Base-by-base conservation (phyloP, 345 rosid species). In the Syzygium jambos region DNA sequence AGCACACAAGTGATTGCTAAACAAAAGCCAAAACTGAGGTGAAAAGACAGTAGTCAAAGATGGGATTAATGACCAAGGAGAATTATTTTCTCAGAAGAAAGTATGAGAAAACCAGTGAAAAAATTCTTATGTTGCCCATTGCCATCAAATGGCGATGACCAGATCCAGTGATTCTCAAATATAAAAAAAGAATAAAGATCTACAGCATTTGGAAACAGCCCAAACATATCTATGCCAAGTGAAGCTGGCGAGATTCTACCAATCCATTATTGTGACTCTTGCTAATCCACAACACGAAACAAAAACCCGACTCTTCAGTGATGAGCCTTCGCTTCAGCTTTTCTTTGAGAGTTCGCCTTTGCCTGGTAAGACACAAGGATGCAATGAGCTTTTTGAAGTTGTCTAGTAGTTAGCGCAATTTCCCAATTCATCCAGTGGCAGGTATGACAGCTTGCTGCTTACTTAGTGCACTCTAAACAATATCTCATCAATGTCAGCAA, bases 311-410 rank as follows among this genome's bases (percentile, higher is more conserved):
- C 41, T 88, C 73, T 80, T 83, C 85, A 88, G 56, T 88, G 89
- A 85, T 88, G 89, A 88, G 85, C 89, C 95, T 92, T 91, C 23
- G 93, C 94, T 92, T 92, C 95, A 85, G 94, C 93, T 88, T 94
- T 95, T 89, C 86, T 87, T 4, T 89, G 94, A 17, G 96, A 94
- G 87, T 92, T 95, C 73, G 92, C 89, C 85, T 88, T 88, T 73
- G 87, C 89, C 89, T 88, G 78, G 84, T 82, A 85, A 59, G 56
- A 88, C 29, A 55, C 27, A 84, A 53, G 84, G 34, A 85, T 38
- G 23, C 49, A 29, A 61, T 56, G 78, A 82, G 85, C 11, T 22
- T 43, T 25, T 49, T 23, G 15, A 55, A 85, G 0, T 21, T 6
- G 43, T 34, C 49, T 38, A 68, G 4, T 23, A 9, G 78, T 68